phyloP scores from a whole-genome alignment of 352 stramenopile genomes.

The Phytopythium mirpurense region DNA sequence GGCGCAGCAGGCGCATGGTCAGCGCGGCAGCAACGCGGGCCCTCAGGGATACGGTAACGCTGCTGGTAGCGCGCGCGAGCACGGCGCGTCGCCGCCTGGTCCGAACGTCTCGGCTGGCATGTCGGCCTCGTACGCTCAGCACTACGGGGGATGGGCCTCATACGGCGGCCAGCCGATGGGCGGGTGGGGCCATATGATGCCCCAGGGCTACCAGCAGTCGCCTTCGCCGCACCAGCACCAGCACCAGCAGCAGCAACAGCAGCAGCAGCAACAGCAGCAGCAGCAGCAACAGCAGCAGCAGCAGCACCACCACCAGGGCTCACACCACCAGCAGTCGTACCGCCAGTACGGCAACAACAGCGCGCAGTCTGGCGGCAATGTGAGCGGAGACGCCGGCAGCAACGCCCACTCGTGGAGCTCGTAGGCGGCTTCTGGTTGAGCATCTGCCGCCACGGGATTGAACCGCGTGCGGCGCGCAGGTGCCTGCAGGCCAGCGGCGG shows the following conservation, averaged over 20 bases:
- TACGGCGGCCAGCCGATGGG: constrained; percentile 73
- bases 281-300: constrained; percentile 47
- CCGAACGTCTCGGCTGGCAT: constrained; percentile 60
- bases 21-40: constrained; percentile 41
- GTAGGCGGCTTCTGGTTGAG: constrained; percentile 20
- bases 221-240: constrained; percentile 51
- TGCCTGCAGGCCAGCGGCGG: neutral
- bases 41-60: constrained; percentile 57
- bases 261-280: constrained; percentile 7
- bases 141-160: constrained; percentile 72
- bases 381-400: constrained; percentile 39
- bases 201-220: constrained; percentile 76
- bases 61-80: constrained; percentile 30
- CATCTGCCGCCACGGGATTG: constrained; percentile 11
- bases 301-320: constrained; percentile 48
- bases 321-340: constrained; percentile 69
- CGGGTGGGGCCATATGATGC: constrained; percentile 80
- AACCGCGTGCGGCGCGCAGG: constrained; percentile 5
- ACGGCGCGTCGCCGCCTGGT: constrained; percentile 60
- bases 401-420: constrained; percentile 74
- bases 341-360: constrained; percentile 67
- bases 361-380: constrained; percentile 35
- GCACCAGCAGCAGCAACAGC: constrained; percentile 54
- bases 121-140: constrained; percentile 58
- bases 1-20: constrained; percentile 38